A percentile compares a stretch with the other conserved stretches of the same genome.
Evolutionary conservation across 1,139 yeast species (phyloP).

Genomic region (Diutina ranongensis): DNA sequence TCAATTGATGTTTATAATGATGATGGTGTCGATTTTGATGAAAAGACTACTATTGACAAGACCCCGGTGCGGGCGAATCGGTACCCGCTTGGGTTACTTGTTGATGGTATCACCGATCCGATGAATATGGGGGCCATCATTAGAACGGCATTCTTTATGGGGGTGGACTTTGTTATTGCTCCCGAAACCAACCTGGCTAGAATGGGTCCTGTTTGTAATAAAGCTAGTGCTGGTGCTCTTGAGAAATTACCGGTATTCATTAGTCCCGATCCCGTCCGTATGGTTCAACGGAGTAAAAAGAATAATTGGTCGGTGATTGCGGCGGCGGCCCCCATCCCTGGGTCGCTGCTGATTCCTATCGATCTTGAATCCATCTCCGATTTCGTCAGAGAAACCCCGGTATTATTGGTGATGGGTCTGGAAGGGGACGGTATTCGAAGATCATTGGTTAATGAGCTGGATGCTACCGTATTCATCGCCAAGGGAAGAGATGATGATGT

Average conservation of each 20-base stretch:
- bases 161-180: conserved; percentile 69
- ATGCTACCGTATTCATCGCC: conserved; percentile 46
- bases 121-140: conserved; percentile 84
- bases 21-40: conserved; percentile 10
- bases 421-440: conserved; percentile 80
- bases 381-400: conserved; percentile 40
- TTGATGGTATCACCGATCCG: conserved; percentile 83
- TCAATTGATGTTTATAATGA: background rate
- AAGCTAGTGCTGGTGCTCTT: conserved; percentile 82
- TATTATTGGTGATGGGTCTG: conserved; percentile 67
- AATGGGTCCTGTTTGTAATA: conserved; percentile 65
- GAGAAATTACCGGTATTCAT: conserved; percentile 59
- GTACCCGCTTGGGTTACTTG: conserved; percentile 59
- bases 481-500: conserved; percentile 22
- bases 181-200: conserved; percentile 67
- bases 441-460: conserved; percentile 48
- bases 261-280: conserved; percentile 44
- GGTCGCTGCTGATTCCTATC: conserved; percentile 13
- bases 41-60: conserved; percentile 9
- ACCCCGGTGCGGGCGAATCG: conserved; percentile 11
- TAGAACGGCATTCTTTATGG: conserved; percentile 72
- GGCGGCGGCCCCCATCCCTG: conserved; percentile 33
- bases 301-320: conserved; percentile 69
- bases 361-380: conserved; percentile 30
- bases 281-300: conserved; percentile 42